These are phyloP conservation scores for Lentinula sp. DNA, from an alignment of 768 basidiomycete species.

Conservation along the genomic window DNA sequence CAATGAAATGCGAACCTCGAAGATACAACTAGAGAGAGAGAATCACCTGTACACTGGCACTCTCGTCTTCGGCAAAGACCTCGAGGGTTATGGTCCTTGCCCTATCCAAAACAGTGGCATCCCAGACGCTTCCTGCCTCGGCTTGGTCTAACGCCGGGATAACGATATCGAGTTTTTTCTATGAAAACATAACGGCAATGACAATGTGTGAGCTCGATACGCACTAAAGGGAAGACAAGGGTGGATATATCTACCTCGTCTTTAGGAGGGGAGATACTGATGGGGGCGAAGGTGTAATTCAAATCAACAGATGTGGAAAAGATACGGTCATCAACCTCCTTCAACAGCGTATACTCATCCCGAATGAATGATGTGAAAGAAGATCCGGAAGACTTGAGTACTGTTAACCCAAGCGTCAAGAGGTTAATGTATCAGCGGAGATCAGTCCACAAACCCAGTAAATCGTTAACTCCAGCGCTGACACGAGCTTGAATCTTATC, in stretches of 20 bases:
- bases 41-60: conserved; percentile 84
- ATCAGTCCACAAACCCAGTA: conserved; percentile 53
- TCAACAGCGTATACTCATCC: conserved; percentile 87
- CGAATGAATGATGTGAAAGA: conserved; percentile 75
- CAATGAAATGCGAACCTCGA: not conserved
- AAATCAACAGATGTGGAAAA: conserved; percentile 87
- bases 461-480: conserved; percentile 66
- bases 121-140: conserved; percentile 51
- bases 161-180: conserved; percentile 43
- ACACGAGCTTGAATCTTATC: conserved; percentile 57
- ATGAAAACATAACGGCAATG: not conserved
- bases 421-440: not conserved
- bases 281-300: conserved; percentile 53
- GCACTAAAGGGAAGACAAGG: not conserved
- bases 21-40: not conserved
- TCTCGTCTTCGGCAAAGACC: conserved; percentile 81
- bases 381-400: conserved; percentile 87
- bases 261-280: conserved; percentile 38
- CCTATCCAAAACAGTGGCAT: conserved; percentile 43
- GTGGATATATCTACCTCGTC: conserved; percentile 27
- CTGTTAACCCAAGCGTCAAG: conserved; percentile 27
- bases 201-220: not conserved
- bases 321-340: conserved; percentile 80
- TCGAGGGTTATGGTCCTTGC: conserved; percentile 69
- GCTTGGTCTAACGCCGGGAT: conserved; percentile 27